Conservation (phyloP, 345 rosid genomes). For the Camelina laxa region DNA sequence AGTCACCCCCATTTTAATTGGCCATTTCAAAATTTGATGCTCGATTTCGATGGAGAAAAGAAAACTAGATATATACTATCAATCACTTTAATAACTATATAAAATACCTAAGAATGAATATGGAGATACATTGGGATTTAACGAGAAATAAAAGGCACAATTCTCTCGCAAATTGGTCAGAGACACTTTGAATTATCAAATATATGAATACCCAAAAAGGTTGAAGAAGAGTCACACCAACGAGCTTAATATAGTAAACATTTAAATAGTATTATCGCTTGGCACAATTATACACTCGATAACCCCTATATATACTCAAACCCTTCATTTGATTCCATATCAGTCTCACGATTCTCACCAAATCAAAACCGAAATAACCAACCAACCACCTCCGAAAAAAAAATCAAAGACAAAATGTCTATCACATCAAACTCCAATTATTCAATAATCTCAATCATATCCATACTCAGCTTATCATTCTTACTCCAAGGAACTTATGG, state of each 20-base stretch:
- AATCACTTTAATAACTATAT: not conserved
- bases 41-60: conserved; percentile 3
- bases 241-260: not conserved
- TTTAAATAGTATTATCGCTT: not conserved
- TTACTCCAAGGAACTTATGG: conserved; percentile 48
- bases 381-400: not conserved
- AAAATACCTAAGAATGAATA: not conserved
- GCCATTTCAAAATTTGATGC: conserved; percentile 8
- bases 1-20: conserved; percentile 13
- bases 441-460: conserved; percentile 20
- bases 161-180: conserved; percentile 25
- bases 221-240: conserved; percentile 22
- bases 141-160: conserved; percentile 33
- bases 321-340: conserved; percentile 31
- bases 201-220: conserved; percentile 23
- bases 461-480: conserved; percentile 13
- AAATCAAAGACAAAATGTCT: conserved; percentile 27
- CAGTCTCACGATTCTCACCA: conserved; percentile 8
- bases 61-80: not conserved
- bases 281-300: conserved; percentile 23
- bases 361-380: conserved; percentile 38
- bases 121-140: not conserved
- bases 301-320: conserved; percentile 29
- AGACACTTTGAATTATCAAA: conserved; percentile 16
- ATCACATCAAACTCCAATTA: conserved; percentile 14